Evolutionary conservation across 1,284 basidiomycete species (phyloP).

Genomic region (Cronartium quercuum): DNA sequence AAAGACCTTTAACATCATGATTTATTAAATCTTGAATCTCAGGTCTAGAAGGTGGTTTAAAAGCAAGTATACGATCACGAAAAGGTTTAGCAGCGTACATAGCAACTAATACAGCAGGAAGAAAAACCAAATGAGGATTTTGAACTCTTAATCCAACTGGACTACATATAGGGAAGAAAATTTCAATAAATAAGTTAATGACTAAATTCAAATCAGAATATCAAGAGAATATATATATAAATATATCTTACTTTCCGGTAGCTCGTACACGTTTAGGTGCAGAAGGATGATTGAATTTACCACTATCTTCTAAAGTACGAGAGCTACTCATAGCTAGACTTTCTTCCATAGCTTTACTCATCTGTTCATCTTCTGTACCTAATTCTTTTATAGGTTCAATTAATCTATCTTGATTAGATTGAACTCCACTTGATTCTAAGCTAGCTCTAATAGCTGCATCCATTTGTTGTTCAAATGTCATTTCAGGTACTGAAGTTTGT

Average conservation of each 20-base stretch:
- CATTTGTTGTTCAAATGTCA: conserved; percentile 26
- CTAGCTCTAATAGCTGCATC: conserved; percentile 37
- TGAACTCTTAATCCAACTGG: conserved; percentile 26
- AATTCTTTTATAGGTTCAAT: conserved; percentile 17
- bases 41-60: background rate
- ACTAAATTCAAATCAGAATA: background rate
- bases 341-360: conserved; percentile 38
- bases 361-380: conserved; percentile 37
- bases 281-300: conserved; percentile 23
- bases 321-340: conserved; percentile 37
- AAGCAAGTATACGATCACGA: conserved; percentile 31
- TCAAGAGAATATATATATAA: background rate
- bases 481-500: background rate
- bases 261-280: conserved; percentile 4
- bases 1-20: conserved; percentile 28
- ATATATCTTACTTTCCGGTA: conserved; percentile 5
- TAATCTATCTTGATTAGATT: background rate
- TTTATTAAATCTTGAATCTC: conserved; percentile 11
- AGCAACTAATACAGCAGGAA: conserved; percentile 23
- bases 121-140: conserved; percentile 38
- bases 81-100: conserved; percentile 39
- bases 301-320: conserved; percentile 10
- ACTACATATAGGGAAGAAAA: background rate
- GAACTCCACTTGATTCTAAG: conserved; percentile 1
- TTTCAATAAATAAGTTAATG: background rate